A percentile compares a stretch with the other conserved stretches of the same genome.
Conservation (phyloP, 2,329 filamentous ascomycete genomes). For the Neofusicoccum kwambonambiense region DNA sequence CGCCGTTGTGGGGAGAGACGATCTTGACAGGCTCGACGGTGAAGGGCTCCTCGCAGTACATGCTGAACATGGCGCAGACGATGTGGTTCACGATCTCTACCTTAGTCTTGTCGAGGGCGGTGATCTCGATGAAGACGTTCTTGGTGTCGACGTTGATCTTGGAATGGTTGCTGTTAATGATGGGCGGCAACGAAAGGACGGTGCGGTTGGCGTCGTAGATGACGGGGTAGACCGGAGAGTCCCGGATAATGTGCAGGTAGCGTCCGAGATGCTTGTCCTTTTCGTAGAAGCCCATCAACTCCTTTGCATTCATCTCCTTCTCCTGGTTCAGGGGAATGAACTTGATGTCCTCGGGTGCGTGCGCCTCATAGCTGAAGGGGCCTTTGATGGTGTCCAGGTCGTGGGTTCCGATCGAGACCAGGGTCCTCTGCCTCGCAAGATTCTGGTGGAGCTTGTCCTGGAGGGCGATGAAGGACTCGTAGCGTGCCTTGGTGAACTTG, state of each 20-base stretch:
- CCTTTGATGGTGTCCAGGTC: slow-evolving; percentile 91
- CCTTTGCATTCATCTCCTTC: slow-evolving; percentile 79
- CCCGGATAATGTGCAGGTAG: slow-evolving; percentile 90
- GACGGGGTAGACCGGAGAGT: slow-evolving; percentile 91
- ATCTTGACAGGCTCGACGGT: slow-evolving; percentile 93
- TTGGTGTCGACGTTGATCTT: slow-evolving; percentile 91
- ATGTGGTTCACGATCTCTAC: slow-evolving; percentile 94
- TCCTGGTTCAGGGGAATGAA: slow-evolving; percentile 90
- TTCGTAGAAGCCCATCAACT: slow-evolving; percentile 92
- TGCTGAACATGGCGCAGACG: slow-evolving; percentile 95
- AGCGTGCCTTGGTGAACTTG: slow-evolving; percentile 19
- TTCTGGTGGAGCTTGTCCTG: slow-evolving; percentile 99
- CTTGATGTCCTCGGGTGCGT: slow-evolving; percentile 85
- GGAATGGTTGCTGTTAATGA: slow-evolving; percentile 96
- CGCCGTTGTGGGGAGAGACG: slow-evolving; percentile 83
- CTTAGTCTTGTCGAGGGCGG: slow-evolving; percentile 93
- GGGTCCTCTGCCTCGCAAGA: slow-evolving; percentile 83
- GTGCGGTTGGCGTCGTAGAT: slow-evolving; percentile 86
- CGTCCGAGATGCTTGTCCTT: slow-evolving; percentile 88
- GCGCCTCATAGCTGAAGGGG: slow-evolving; percentile 94
- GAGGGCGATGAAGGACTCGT: slow-evolving; percentile 43
- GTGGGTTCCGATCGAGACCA: slow-evolving; percentile 97
- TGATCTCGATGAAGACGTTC: slow-evolving; percentile 97
- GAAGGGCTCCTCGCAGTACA: slow-evolving; percentile 81
- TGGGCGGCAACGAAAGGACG: slow-evolving; percentile 92